Evolutionary conservation across 1,284 basidiomycete species (phyloP).

Genomic region (Rhodotorula sp.): DNA sequence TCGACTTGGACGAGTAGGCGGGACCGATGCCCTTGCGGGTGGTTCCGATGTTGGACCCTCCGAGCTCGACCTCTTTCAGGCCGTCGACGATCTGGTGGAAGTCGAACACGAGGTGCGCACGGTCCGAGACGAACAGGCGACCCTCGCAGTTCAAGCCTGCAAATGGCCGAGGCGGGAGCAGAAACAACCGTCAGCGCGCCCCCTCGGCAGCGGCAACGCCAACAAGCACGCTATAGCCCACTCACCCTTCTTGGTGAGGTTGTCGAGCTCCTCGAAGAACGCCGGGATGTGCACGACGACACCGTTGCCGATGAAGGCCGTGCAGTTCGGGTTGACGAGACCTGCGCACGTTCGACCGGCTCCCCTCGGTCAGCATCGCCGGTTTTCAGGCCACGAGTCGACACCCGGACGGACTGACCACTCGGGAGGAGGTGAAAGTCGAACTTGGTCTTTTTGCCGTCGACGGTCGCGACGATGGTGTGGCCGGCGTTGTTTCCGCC

Average conservation of each 20-base stretch:
- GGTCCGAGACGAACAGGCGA: conserved; percentile 89
- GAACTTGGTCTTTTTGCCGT: conserved; percentile 75
- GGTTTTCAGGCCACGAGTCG: no score
- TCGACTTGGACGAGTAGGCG: conserved; percentile 96
- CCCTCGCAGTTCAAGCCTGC: conserved; percentile 80
- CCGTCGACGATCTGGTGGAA: conserved; percentile 99
- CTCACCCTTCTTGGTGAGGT: conserved; percentile 76
- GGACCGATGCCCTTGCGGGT: conserved; percentile 98
- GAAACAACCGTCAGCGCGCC: background rate
- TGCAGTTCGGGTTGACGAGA: conserved; percentile 82
- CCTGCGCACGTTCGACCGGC: conserved; percentile 55
- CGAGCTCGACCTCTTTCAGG: conserved; percentile 94
- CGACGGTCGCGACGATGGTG: conserved; percentile 81
- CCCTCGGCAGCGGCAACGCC: background rate
- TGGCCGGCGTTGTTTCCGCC: conserved; percentile 99
- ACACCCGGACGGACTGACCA: conserved; percentile 60
- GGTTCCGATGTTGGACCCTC: conserved; percentile 90
- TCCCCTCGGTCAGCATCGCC: background rate
- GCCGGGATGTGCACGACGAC: conserved; percentile 94
- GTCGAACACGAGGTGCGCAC: conserved; percentile 95
- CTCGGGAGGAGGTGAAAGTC: conserved; percentile 95
- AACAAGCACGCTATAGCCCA: no score
- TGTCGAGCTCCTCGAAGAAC: conserved; percentile 90
- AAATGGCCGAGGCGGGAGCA: fast-evolving
- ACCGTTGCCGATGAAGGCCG: conserved; percentile 86